Conservation (phyloP, 1,139 yeast genomes). For the Candida sanyaensis region DNA sequence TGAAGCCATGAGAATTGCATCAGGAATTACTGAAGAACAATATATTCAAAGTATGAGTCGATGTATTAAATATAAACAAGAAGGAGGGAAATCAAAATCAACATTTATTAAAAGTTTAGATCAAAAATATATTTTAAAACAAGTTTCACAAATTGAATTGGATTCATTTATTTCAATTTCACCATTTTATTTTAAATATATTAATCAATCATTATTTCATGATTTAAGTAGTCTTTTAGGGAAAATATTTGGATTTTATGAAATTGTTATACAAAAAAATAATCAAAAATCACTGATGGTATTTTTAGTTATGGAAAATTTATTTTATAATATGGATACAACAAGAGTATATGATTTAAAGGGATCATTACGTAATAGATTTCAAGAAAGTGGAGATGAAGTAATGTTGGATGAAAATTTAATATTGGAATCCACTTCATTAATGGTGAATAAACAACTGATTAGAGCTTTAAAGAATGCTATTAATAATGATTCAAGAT, state of each 20-base stretch:
- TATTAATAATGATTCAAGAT: too few species aligned
- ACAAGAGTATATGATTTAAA: slow-evolving; percentile 91
- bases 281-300: slow-evolving; percentile 51
- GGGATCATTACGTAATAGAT: slow-evolving; percentile 97
- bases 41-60: slow-evolving; percentile 89
- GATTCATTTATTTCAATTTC: slow-evolving; percentile 96
- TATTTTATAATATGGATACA: slow-evolving; percentile 82
- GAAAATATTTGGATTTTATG: slow-evolving; percentile 89
- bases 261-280: too few species aligned
- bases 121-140: slow-evolving; percentile 86
- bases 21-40: slow-evolving; percentile 67
- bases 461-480: slow-evolving; percentile 44
- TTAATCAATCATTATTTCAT: slow-evolving; percentile 93
- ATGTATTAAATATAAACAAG: slow-evolving; percentile 93
- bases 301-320: slow-evolving; percentile 92
- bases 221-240: slow-evolving; percentile 93
- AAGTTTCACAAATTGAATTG: slow-evolving; percentile 81
- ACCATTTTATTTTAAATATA: slow-evolving; percentile 93
- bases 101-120: slow-evolving; percentile 91
- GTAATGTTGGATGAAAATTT: slow-evolving; percentile 94
- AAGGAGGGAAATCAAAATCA: slow-evolving; percentile 97
- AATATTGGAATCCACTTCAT: slow-evolving; percentile 43
- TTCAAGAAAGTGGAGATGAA: slow-evolving; percentile 95
- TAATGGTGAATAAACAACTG: slow-evolving; percentile 78
- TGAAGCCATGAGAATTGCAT: slow-evolving; percentile 85